phyloP scores from a whole-genome alignment of 176 grass and related monocot genomes.

The Musa acuminata region DNA sequence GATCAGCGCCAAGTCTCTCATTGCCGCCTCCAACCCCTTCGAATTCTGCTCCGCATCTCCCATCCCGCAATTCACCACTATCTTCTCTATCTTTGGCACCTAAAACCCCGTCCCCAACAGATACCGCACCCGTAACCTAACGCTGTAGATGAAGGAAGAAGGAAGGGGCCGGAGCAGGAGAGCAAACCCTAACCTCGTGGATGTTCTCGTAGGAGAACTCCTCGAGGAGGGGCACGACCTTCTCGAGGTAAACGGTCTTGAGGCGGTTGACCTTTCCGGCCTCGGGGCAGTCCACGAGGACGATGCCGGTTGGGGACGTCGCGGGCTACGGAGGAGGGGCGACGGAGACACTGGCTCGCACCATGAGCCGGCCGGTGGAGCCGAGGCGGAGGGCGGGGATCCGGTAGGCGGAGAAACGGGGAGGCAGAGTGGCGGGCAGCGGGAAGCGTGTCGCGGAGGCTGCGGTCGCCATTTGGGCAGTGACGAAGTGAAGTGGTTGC shows the following conservation, averaged over 20 bases:
- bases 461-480: slow-evolving; percentile 44
- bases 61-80: slow-evolving; percentile 78
- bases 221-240: slow-evolving; percentile 73
- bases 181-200: slow-evolving; percentile 59
- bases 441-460: slow-evolving; percentile 22
- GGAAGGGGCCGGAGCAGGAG: not conserved
- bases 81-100: slow-evolving; percentile 82
- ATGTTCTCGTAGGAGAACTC: slow-evolving; percentile 78
- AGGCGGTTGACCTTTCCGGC: slow-evolving; percentile 55
- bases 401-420: slow-evolving; percentile 1
- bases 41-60: slow-evolving; percentile 69
- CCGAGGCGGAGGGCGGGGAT: slow-evolving; percentile 24
- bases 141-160: not conserved
- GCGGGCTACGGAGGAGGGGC: slow-evolving; percentile 26
- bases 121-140: slow-evolving; percentile 8
- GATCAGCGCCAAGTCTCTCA: slow-evolving; percentile 67
- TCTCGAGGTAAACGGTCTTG: slow-evolving; percentile 57
- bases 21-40: slow-evolving; percentile 69
- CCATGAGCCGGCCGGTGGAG: slow-evolving; percentile 19
- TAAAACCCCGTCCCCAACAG: slow-evolving; percentile 9
- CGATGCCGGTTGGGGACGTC: slow-evolving; percentile 43
- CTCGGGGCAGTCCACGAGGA: slow-evolving; percentile 60
- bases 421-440: slow-evolving; percentile 24
- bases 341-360: slow-evolving; percentile 17
- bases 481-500: not conserved